Base-by-base conservation (phyloP, 352 stramenopile genomes). In the Globisporangium nodosum region DNA sequence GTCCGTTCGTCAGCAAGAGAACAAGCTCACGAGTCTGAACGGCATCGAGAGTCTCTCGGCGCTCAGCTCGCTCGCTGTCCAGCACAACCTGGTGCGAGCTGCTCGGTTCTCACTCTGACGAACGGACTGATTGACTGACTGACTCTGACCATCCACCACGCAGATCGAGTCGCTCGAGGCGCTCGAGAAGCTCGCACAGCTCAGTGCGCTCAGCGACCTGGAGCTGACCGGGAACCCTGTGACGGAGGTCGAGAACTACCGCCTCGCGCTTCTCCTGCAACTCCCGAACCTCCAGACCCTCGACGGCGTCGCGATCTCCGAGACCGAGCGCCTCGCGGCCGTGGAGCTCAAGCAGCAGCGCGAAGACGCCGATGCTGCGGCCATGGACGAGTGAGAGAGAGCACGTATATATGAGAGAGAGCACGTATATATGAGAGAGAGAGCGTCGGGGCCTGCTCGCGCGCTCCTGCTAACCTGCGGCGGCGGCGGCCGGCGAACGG, bases 241-340 rank as follows among this genome's bases (percentile, higher is more conserved):
- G 24, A 66, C 66, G 0, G 68, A 90, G 39, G 66, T 51, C 3
- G 74, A 89, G 20, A 72, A 88, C 51, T 90, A 87, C 51, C 74
- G 76, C 18, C 52, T 74, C 24, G 56, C 64, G 11, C 70, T 88
- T 49, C 68, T 91, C 45, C 70, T 90, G 31, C 49, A 81, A 46
- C 58, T 72, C 9, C 74, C 80, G 18, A 70, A 63, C 12, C 69
- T 94, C 37, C 70, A 72, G 35, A 87, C 84, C 24, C 75, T 91
- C 18, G 81, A 91, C 49, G 70, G 68, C 5, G 66, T 85, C 31
- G 46, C 51, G 7, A 58, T 94, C 39, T 86, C 61, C 2, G 74
- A 90, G 33, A 69, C 81, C 24, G 80, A 94, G 63, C 76, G 81
- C 5, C 63, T 92, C 27, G 71, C 71, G 0, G 79, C 81, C 3